phyloP scores from a whole-genome alignment of 2,329 filamentous ascomycete species.

The Ceratocystis eucalypticola region DNA sequence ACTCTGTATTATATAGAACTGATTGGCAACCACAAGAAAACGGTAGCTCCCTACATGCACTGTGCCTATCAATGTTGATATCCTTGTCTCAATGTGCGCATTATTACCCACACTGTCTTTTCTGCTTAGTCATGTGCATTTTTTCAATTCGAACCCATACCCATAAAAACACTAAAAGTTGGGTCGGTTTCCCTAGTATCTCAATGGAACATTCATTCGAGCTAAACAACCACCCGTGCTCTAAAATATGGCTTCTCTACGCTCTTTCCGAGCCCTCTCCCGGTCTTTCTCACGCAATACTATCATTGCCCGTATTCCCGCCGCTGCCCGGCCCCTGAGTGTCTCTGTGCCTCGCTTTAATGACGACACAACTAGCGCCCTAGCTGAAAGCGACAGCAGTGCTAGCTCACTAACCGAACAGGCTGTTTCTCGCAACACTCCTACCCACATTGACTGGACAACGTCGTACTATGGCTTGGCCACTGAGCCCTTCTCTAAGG shows the following conservation, averaged over 20 bases:
- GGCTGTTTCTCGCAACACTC: conserved; percentile 11
- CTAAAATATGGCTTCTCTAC: conserved; percentile 7
- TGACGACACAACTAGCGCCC: conserved; percentile 10
- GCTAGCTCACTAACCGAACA: not conserved
- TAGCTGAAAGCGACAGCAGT: not conserved
- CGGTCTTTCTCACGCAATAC: conserved; percentile 19
- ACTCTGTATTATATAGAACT: not conserved
- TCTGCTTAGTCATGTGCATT: conserved; percentile 9
- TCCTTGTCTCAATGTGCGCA: not conserved
- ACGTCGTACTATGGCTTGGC: conserved; percentile 72
- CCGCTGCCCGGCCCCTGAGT: not conserved
- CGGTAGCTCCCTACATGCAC: not conserved
- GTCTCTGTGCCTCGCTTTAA: conserved; percentile 11
- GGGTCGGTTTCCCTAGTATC: not conserved
- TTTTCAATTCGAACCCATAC: not conserved
- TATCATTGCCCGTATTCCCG: not conserved
- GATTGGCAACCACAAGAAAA: too few species aligned
- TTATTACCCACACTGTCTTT: not conserved
- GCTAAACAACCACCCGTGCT: not conserved
- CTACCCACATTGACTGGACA: conserved; percentile 54
- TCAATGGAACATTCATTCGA: not conserved
- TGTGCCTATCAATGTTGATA: not conserved
- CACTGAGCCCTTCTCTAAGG: conserved; percentile 52
- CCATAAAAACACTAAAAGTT: not conserved
- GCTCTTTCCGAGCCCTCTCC: conserved; percentile 16